A percentile compares a stretch with the other conserved stretches of the same genome.
These are phyloP conservation scores for Tetrapisispora arboricola DNA, from an alignment of 805 yeast genomes.

Conservation along the genomic window DNA sequence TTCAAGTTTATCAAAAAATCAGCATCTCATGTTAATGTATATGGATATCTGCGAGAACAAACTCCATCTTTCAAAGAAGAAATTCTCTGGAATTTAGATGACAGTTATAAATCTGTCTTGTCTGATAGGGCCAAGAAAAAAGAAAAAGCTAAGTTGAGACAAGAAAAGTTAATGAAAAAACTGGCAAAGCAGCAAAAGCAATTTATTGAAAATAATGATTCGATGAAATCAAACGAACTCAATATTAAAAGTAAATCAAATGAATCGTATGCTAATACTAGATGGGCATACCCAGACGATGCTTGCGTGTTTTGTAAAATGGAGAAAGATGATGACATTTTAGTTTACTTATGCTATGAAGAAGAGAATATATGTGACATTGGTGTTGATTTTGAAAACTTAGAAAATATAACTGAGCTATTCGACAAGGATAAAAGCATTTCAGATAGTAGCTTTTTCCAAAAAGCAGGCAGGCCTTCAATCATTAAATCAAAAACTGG, in stretches of 20 bases:
- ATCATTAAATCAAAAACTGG: neutral
- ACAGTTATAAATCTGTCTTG: constrained; percentile 17
- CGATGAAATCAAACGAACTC: constrained; percentile 9
- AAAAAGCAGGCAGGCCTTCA: constrained; percentile 20
- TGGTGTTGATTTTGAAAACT: constrained; percentile 9
- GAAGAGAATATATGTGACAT: constrained; percentile 22
- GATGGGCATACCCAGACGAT: constrained; percentile 19
- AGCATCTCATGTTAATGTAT: constrained; percentile 27
- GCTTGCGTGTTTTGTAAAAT: constrained; percentile 27
- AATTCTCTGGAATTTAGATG: constrained; percentile 20
- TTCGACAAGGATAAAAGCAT: neutral
- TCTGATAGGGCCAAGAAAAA: constrained; percentile 51
- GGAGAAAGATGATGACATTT: constrained; percentile 19
- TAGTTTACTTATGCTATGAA: constrained; percentile 24
- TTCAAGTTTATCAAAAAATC: constrained; percentile 27
- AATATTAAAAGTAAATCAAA: constrained; percentile 4
- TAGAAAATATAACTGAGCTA: constrained; percentile 12
- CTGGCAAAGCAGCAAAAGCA: constrained; percentile 69
- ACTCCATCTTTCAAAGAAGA: constrained; percentile 29
- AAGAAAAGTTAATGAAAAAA: constrained; percentile 62
- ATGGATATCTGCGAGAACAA: constrained; percentile 27
- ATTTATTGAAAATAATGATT: constrained; percentile 48
- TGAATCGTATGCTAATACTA: neutral
- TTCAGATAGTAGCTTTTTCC: neutral
- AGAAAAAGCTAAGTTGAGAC: constrained; percentile 57